Percentiles rank a stretch among this genome's conserved stretches.
These are phyloP conservation scores for Rhodotorula glutinis DNA, from an alignment of 1,284 basidiomycete genomes.

Conservation along the genomic window DNA sequence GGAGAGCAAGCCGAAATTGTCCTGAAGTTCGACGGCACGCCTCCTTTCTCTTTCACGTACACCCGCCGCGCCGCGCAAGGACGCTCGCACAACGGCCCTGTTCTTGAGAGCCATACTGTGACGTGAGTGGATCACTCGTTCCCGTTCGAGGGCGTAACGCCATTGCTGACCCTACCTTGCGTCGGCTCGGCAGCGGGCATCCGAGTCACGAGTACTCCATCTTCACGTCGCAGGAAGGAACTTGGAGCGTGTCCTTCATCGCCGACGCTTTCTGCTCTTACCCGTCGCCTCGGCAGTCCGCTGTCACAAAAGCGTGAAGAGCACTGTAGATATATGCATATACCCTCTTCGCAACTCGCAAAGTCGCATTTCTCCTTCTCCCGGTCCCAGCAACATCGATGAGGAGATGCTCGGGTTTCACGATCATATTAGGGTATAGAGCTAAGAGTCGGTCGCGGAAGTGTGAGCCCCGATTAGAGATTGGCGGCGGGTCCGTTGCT, in stretches of 20 bases:
- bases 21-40: slow-evolving; percentile 81
- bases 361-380: neutral
- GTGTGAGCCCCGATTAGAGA: neutral
- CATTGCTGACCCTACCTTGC: no score
- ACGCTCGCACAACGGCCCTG: slow-evolving; percentile 34
- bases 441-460: no score
- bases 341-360: neutral
- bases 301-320: slow-evolving; percentile 12
- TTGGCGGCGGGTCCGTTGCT: slow-evolving; percentile 3
- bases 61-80: slow-evolving; percentile 48
- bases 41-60: slow-evolving; percentile 82
- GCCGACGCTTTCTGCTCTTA: slow-evolving; percentile 79
- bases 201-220: slow-evolving; percentile 75
- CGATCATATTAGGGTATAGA: no score
- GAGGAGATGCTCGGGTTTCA: neutral
- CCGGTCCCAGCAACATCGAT: no score
- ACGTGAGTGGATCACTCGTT: slow-evolving; percentile 56
- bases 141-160: neutral
- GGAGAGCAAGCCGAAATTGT: slow-evolving; percentile 66
- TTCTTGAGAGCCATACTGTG: slow-evolving; percentile 54
- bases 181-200: slow-evolving; percentile 64
- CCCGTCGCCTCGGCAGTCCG: slow-evolving; percentile 49
- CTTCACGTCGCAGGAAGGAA: slow-evolving; percentile 56
- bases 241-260: slow-evolving; percentile 88
- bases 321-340: neutral